These are phyloP conservation scores for Xylaria arbuscula DNA, from an alignment of 2,329 filamentous ascomycete genomes.

Conservation along the genomic window DNA sequence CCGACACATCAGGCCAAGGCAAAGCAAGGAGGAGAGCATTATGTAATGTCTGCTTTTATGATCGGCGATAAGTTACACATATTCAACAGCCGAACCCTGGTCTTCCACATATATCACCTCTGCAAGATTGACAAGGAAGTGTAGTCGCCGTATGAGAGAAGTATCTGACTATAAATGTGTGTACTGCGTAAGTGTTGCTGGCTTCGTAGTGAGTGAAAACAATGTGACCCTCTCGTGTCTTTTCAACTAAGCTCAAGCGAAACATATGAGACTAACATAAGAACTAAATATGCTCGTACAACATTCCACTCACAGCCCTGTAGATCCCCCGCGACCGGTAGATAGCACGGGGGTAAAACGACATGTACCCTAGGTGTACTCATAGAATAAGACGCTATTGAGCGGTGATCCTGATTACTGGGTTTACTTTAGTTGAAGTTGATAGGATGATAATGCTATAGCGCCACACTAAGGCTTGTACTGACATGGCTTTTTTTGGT, in stretches of 20 bases:
- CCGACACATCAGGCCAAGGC: neutral
- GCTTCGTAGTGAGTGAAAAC: neutral
- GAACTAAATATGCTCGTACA: slow-evolving; percentile 8
- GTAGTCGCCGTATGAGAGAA: too few relatives aligned
- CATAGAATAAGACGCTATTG: neutral
- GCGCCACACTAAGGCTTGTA: too few relatives aligned
- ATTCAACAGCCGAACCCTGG: neutral
- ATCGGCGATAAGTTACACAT: neutral
- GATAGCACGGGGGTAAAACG: too few relatives aligned
- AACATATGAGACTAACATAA: neutral
- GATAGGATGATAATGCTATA: too few relatives aligned
- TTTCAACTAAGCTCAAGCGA: neutral
- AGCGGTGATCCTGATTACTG: neutral
- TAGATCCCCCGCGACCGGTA: neutral
- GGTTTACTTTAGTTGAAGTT: neutral
- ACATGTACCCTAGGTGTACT: neutral
- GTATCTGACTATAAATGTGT: neutral
- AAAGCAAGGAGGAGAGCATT: neutral
- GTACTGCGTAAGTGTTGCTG: neutral
- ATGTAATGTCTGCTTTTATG: too few relatives aligned
- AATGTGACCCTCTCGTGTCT: neutral
- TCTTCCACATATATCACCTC: neutral
- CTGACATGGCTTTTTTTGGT: too few relatives aligned
- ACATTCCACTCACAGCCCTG: slow-evolving; percentile 16
- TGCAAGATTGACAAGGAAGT: too few relatives aligned